phyloP scores from a whole-genome alignment of 2,329 filamentous ascomycete genomes.

The Trichoderma cornu-damae region DNA sequence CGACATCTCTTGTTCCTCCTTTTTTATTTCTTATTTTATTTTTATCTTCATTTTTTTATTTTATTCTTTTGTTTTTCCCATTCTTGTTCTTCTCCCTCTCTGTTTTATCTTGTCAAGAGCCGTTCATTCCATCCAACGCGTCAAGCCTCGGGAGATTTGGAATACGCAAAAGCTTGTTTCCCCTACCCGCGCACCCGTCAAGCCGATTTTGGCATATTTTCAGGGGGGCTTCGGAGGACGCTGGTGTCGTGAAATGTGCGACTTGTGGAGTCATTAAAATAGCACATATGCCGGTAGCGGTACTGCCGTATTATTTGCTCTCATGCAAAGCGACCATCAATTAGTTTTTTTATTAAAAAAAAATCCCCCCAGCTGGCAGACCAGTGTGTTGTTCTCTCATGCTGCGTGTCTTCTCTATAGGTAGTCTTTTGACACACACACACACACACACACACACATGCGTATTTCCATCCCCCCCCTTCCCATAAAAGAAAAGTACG shows the following conservation, averaged over 20 bases:
- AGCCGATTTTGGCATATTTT: neutral
- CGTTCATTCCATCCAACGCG: neutral
- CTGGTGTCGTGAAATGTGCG: neutral
- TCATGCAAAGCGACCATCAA: neutral
- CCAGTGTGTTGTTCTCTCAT: neutral
- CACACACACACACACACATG: too few species aligned
- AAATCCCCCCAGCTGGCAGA: too few species aligned
- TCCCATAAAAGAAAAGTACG: too few species aligned
- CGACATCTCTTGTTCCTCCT: neutral
- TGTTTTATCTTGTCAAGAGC: neutral
- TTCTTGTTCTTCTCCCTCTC: too few species aligned
- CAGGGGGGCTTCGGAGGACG: conserved; percentile 9
- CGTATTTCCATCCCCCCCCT: too few species aligned
- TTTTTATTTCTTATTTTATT: neutral
- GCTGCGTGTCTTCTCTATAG: neutral
- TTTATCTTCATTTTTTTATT: too few species aligned
- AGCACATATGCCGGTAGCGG: too few species aligned
- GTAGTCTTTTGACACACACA: too few species aligned
- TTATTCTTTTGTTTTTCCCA: too few species aligned
- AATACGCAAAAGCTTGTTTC: conserved; percentile 12
- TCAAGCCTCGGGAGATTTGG: conserved; percentile 11
- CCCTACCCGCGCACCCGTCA: neutral
- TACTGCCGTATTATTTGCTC: too few species aligned
- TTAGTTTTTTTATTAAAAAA: neutral
- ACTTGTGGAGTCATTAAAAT: neutral